Evolutionary conservation across 768 basidiomycete genomes (phyloP), one percentile per base, ranked within the genome.

Genomic region (Leccinum sublutescens): DNA sequence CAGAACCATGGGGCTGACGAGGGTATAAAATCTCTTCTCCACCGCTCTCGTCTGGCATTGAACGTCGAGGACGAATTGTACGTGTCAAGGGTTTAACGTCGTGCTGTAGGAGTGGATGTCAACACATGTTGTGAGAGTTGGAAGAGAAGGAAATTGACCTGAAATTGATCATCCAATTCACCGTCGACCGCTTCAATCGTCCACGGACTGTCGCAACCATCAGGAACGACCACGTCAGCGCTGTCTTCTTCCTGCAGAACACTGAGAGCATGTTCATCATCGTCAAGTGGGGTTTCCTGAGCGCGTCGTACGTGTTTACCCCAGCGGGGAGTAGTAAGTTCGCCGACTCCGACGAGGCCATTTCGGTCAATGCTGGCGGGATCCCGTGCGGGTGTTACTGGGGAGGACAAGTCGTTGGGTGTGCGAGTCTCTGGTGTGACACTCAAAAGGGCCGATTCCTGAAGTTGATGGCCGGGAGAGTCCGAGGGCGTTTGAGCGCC

Each of bases 271-370:
- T 75, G 60, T 29, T 78, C 72, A 5, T 81, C 75, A 40, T 81
- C 80, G 58, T 81, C 81, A 27, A 27, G 45, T 21, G 75, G 71
- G n/a, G 66, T 52, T 31, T 65, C 65, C 54, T 73, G 78, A 56
- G 71, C 65, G 54, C 72, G 80, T 64, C 74, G 72, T 36, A 77
- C 74, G 51, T 81, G 80, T 68, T 83, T 83, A 60, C 82, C 82
- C 95, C 95, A 99, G 61, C 95, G 84, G 51, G 97, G 97, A n/a
- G 97, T 99, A 19, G 94, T 79, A 33, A 98, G 84, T 75, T 99
- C 97, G 38, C 97, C 97, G 5, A 98, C 91, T 25, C 97, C 97
- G 55, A 98, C 85, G 43, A 98, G 85, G 38, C 86, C 89, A 17
- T 85, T 82, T 58, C 97, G 82, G 77, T 98, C 95, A 61, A 94